Evolutionary conservation across 148 eudicot species (phyloP).

Genomic region (Silene conica): DNA sequence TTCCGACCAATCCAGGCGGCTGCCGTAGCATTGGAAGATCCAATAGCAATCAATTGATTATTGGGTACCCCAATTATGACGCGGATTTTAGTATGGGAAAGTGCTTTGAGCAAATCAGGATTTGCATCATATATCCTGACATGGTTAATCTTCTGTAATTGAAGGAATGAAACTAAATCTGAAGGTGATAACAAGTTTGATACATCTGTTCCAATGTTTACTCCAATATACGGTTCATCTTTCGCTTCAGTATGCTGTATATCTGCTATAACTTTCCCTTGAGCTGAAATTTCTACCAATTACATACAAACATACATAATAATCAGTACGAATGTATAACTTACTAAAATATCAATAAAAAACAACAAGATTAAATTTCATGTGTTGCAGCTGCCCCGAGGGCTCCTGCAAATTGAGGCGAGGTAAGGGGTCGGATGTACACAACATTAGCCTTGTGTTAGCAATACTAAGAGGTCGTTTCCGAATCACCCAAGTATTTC

Average conservation of each 20-base stretch:
- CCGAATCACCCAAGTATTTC: too few relatives aligned
- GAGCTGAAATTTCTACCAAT: constrained; percentile 24
- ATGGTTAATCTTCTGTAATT: constrained; percentile 68
- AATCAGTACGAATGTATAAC: too few relatives aligned
- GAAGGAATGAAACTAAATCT: constrained; percentile 58
- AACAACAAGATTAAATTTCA: too few relatives aligned
- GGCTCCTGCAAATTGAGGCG: too few relatives aligned
- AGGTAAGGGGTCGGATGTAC: too few relatives aligned
- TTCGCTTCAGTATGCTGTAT: constrained; percentile 37
- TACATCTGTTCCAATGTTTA: constrained; percentile 74
- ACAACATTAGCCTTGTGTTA: too few relatives aligned
- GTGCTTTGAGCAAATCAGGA: constrained; percentile 56
- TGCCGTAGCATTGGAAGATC: constrained; percentile 78
- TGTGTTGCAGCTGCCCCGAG: too few relatives aligned
- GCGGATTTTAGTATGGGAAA: constrained; percentile 69
- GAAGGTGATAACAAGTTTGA: constrained; percentile 52
- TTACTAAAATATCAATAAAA: too few relatives aligned
- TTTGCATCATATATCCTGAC: constrained; percentile 72
- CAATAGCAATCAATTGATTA: constrained; percentile 75
- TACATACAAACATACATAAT: too few relatives aligned
- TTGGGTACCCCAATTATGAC: constrained; percentile 82
- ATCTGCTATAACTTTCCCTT: constrained; percentile 37
- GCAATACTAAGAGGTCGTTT: too few relatives aligned
- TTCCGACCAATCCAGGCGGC: constrained; percentile 72
- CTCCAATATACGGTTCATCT: constrained; percentile 69